Conservation (phyloP, 495 filamentous ascomycete genomes). For the Cercophora sp. region DNA sequence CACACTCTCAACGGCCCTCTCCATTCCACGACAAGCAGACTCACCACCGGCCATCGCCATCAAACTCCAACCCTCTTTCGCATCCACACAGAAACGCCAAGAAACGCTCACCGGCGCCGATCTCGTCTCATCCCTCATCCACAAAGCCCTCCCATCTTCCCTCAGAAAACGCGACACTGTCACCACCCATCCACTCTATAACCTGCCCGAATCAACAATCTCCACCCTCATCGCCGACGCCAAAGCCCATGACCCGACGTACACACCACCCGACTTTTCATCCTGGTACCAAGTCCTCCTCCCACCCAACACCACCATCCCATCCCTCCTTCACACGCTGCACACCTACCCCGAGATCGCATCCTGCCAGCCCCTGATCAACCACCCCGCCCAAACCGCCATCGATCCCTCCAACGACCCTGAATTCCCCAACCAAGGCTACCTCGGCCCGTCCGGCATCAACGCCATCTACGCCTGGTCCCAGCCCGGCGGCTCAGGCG, state of each 20-base stretch:
- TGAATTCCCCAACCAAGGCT: neutral
- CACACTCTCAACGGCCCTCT: too few species aligned
- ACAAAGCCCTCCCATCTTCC: too few species aligned
- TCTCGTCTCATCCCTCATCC: neutral
- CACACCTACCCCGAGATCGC: neutral
- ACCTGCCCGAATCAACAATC: neutral
- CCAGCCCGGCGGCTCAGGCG: slow-evolving; percentile 12
- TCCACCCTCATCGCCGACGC: neutral
- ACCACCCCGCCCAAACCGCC: neutral
- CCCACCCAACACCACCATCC: neutral
- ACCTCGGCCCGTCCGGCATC: slow-evolving; percentile 9
- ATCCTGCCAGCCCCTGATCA: neutral
- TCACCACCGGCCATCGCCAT: neutral
- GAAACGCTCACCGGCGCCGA: neutral
- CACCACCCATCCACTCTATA: too few species aligned
- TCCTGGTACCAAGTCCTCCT: neutral
- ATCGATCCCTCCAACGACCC: neutral
- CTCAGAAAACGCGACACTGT: too few species aligned
- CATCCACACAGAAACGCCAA: neutral
- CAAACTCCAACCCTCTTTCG: neutral
- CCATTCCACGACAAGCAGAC: neutral
- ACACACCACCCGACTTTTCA: neutral
- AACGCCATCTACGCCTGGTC: slow-evolving; percentile 14
- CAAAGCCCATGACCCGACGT: neutral
- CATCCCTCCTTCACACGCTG: neutral